Percentiles rank a stretch among this genome's conserved stretches.
These are phyloP conservation scores for Hypsizygus ulmarius DNA, from an alignment of 1,284 basidiomycete species.

Conservation along the genomic window DNA sequence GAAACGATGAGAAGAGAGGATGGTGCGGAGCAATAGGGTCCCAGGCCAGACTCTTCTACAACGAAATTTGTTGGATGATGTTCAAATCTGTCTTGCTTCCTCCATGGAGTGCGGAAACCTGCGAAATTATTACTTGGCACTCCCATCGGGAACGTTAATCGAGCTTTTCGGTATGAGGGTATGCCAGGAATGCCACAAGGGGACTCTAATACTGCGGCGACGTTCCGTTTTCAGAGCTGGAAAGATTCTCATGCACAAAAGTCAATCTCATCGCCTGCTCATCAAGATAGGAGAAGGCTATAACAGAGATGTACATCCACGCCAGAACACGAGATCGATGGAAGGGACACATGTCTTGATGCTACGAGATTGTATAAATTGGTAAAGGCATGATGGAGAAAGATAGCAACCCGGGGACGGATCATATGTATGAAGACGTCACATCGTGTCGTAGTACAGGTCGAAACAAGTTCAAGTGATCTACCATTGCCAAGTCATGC, in stretches of 20 bases:
- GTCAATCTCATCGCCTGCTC: slow-evolving; percentile 3
- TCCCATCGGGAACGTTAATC: not conserved
- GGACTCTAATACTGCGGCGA: slow-evolving; percentile 9
- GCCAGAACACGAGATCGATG: not conserved
- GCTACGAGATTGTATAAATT: too few species aligned
- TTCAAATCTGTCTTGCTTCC: not conserved
- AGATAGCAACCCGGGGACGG: not conserved
- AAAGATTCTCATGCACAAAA: not conserved
- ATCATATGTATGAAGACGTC: too few species aligned
- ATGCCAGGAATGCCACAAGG: slow-evolving; percentile 1
- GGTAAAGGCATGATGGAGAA: not conserved
- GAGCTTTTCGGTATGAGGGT: not conserved
- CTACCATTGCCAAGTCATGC: too few species aligned
- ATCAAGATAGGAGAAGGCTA: not conserved
- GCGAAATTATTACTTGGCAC: slow-evolving; percentile 8
- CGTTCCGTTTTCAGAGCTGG: not conserved
- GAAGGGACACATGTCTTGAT: not conserved
- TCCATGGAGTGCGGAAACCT: slow-evolving; percentile 11
- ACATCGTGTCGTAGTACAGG: too few species aligned
- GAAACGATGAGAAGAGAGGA: not conserved
- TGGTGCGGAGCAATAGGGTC: not conserved
- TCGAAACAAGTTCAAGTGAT: too few species aligned
- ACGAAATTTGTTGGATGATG: too few species aligned
- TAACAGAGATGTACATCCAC: not conserved
- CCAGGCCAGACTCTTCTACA: too few species aligned